A percentile compares a stretch with the other conserved stretches of the same genome.
Conservation (phyloP, 352 stramenopile species). For the Phytophthora agathidicida region DNA sequence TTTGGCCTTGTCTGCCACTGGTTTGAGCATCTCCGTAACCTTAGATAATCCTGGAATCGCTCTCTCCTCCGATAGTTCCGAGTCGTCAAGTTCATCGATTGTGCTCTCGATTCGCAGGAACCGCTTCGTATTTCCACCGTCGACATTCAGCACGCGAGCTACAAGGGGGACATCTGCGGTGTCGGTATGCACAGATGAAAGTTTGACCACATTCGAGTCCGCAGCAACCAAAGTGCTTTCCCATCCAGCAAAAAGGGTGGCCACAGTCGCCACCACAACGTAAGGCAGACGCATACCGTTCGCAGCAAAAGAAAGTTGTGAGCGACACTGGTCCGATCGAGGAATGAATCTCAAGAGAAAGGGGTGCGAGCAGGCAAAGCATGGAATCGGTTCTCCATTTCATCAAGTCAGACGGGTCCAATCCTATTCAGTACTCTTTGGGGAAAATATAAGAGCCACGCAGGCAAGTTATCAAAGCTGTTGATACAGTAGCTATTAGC, state of each 20-base stretch:
- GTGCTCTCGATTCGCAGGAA: slow-evolving; percentile 4
- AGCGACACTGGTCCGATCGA: not conserved
- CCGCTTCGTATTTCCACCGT: not conserved
- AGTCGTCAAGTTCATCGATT: no score
- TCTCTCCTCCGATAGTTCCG: slow-evolving; percentile 7
- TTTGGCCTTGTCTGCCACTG: slow-evolving; percentile 5
- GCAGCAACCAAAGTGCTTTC: not conserved
- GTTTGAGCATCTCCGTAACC: slow-evolving; percentile 22
- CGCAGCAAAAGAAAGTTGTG: not conserved
- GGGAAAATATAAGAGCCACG: no score
- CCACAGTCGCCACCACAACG: slow-evolving; percentile 9
- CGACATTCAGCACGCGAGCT: not conserved
- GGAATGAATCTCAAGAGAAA: slow-evolving; percentile 9
- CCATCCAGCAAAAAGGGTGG: slow-evolving; percentile 3
- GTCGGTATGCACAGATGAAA: not conserved
- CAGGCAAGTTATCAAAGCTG: no score
- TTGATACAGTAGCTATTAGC: no score
- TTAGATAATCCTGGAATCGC: slow-evolving; percentile 4
- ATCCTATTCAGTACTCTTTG: no score
- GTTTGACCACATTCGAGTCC: not conserved
- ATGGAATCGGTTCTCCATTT: no score
- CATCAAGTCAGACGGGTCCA: no score
- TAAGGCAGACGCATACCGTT: slow-evolving; percentile 13
- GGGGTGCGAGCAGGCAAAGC: no score
- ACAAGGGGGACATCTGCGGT: not conserved